Evolutionary conservation across 345 rosid genomes (phyloP), one percentile per base, ranked within the genome.

Genomic region (Bruguiera parviflora): DNA sequence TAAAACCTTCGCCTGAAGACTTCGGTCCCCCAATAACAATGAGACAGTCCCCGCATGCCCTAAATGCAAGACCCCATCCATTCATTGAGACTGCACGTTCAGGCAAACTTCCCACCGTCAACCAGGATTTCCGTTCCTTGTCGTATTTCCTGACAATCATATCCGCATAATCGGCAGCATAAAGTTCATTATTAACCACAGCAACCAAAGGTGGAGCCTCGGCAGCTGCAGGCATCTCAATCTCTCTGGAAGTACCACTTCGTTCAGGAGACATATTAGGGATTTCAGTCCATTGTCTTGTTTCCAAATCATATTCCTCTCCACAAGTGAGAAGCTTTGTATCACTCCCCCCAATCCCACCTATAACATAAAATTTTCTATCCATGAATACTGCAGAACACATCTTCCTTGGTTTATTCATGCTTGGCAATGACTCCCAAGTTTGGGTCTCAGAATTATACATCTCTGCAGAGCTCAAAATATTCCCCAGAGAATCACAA

Each of bases 41-140:
- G 46, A 92, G 85, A 72, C 84, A 68, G 68, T 89, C 92, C 58
- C 98, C 98, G 52, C 96, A 90, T 5, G 97, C 96, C 85, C 96
- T 82, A 64, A 93, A 93, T 10, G 98, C 98, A 47, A 93, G 85
- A 21, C 98, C 98, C 98, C 98, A 93, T 25, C 98, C 98, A 55
- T 93, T 87, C 84, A 91, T 86, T 15, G 97, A 91, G 73, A 77
- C 87, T 24, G 91, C 92, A 52, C 92, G 83, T 64, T 87, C 96
- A 53, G 98, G 98, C 85, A 93, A 77, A 43, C 85, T 76, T 43
- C 98, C 98, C 28, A 93, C 76, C 0, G 86, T 79, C 49, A 73
- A 25, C 98, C 98, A 93, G 11, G n/a, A 66, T 72, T 74, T 86
- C 1, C 63, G 63, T 75, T 65, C 82, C 79, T 93, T 90, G 18